Evolutionary conservation across 495 filamentous ascomycete species (phyloP), one percentile per base, ranked within the genome.

Genomic region (Aspergillus egyptiacus): DNA sequence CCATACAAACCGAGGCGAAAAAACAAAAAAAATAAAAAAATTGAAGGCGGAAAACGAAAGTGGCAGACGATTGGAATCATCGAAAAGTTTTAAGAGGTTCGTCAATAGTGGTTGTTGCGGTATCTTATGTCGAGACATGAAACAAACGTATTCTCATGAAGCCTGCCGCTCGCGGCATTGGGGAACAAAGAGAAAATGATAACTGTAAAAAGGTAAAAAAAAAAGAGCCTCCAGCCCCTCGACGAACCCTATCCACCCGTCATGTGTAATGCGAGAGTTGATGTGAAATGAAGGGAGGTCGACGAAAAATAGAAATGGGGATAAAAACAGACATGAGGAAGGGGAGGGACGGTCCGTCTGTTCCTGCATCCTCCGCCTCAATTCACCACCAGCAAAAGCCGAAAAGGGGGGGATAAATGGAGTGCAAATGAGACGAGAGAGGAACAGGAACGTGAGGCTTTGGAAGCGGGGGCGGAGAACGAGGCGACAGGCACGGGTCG

Each of bases 111-210:
- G 46, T 53, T 50, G 54, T 55, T 51, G 52, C 58, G 54, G 58
- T 57, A 61, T 61, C 58, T 61, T 61, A 51, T 57, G 51, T 48
- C 50, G 56, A 57, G 51, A 55, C 58, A 61, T 61, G 41, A 58
- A 54, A 50, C 48, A 58, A 52, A 56, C 59, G 53, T 58, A 56
- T 45, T 58, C 59, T 56, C 53, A 50, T 62, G 47, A 56, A 47
- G 47, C 46, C 53, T 52, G 55, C 58, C 49, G 52, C 57, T 56
- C 33, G 58, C 58, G 54, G 58, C 54, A 57, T 44, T 17, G 28
- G 35, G 15, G 36, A 44, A 51, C 38, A 50, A 46, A 46, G 46
- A 51, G 36, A 42, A 31, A 51, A 55, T 42, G 41, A 38, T 35
- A 23, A 37, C 35, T 42, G 27, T n/a, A n/a, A n/a, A n/a, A n/a